Percentiles rank a stretch among this genome's conserved stretches.
Evolutionary conservation across 805 yeast genomes (phyloP).

Genomic region (Yueomyces sinensis): DNA sequence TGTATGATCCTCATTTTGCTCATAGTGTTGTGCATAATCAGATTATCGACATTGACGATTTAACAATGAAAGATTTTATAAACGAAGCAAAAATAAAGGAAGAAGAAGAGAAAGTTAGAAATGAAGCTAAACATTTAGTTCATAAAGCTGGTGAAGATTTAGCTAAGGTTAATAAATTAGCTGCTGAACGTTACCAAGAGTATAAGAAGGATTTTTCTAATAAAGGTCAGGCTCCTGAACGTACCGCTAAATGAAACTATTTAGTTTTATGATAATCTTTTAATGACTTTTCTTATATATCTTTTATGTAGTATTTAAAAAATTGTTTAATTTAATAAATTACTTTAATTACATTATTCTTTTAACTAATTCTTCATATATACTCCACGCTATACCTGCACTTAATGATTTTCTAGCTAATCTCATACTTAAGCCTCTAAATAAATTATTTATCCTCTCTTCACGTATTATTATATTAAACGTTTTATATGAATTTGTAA

Average conservation of each 20-base stretch:
- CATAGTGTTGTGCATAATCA: neutral
- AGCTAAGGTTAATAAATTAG: neutral
- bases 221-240: too few species aligned
- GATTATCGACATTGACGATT: neutral
- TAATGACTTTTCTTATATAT: neutral
- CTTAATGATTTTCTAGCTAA: constrained; percentile 76
- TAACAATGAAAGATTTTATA: too few species aligned
- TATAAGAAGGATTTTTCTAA: neutral
- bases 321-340: too few species aligned
- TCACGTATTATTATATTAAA: constrained; percentile 25
- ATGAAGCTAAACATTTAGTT: neutral
- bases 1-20: neutral
- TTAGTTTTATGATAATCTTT: neutral
- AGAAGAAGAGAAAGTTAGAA: neutral
- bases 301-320: neutral
- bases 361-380: constrained; percentile 77
- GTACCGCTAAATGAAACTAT: too few species aligned
- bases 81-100: too few species aligned
- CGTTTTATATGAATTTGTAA: constrained; percentile 31
- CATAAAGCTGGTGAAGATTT: neutral
- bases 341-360: constrained; percentile 10
- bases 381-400: constrained; percentile 95
- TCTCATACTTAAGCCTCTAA: constrained; percentile 75
- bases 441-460: constrained; percentile 44
- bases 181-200: neutral